Base-by-base conservation (phyloP, 192 early-diverging fungal genomes). In the Pilobolus umbonatus region DNA sequence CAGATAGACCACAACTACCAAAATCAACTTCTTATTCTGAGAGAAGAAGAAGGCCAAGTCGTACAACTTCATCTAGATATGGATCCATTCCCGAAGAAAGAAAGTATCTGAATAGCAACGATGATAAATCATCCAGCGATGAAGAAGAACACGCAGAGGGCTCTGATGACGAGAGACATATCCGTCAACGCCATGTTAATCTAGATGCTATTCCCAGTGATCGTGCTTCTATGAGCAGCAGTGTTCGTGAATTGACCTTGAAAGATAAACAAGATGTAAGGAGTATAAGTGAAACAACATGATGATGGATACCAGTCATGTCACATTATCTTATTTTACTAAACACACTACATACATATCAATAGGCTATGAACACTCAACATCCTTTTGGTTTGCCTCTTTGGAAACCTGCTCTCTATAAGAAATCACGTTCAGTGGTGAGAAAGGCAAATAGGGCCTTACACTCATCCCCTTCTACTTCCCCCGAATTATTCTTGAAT, bases 371-470 rank as follows among this genome's bases (percentile, higher is more conserved):
- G 55, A 92, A 92, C 68, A 80, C 75, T 28, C 74, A 78, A 19
- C 93, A 96, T 76, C 94, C 94, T 24, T 98, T 98, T 64, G 96
- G 96, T 35, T 68, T 98, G 48, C 89, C 88, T 19, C 75, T 98
- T n/a, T 98, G 96, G 96, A 98, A 98, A 73, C 92, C 93, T n/a
- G 93, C 94, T 10, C 80, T 98, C 25, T 98, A 96, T 78, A 90
- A 91, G 54, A 98, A 98, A 66, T 80, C 84, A 11, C 88, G 96
- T 15, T 88, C 89, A 12, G 90, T 96, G 24, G 86, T 88, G 21
- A 81, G 83, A 5, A 81, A 84, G 11, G 92, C 88, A 26, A 86
- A 95, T 55, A 70, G 81, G 24, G 93, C 87, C 8, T 73, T 98
- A 28, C 96, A 96, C 65, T 77, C 88, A 28, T 67, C 79, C 54